Evolutionary conservation across 2,329 filamentous ascomycete species (phyloP).

Genomic region (Pseudofabraea citricarpa): DNA sequence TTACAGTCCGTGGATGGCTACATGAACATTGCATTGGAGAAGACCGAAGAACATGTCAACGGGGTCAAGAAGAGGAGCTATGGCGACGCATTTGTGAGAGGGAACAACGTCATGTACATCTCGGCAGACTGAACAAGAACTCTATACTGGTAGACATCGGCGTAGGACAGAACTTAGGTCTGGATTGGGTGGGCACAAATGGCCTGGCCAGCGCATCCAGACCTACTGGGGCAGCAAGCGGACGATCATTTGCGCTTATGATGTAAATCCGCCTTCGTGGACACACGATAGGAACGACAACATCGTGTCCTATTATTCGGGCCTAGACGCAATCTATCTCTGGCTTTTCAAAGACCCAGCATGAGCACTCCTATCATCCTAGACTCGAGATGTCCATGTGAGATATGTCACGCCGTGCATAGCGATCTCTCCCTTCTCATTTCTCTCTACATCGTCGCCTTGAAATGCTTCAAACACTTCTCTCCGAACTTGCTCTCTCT

Average conservation of each 20-base stretch:
- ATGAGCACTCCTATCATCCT: too few species aligned
- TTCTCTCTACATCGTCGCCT: slow-evolving; percentile 47
- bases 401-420: slow-evolving; percentile 61
- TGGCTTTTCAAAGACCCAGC: too few species aligned
- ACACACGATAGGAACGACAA: too few species aligned
- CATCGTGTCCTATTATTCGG: too few species aligned
- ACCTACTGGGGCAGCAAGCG: too few species aligned
- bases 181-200: slow-evolving; percentile 3
- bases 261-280: too few species aligned
- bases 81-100: slow-evolving; percentile 91
- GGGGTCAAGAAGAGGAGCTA: slow-evolving; percentile 78
- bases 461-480: slow-evolving; percentile 50
- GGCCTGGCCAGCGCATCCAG: too few species aligned
- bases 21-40: slow-evolving; percentile 99
- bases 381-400: slow-evolving; percentile 56
- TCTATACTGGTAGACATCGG: too few species aligned
- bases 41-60: slow-evolving; percentile 87
- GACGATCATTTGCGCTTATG: too few species aligned
- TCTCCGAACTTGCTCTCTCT: slow-evolving; percentile 42
- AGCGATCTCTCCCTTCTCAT: slow-evolving; percentile 57
- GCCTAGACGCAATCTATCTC: too few species aligned
- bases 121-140: slow-evolving; percentile 22
- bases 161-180: slow-evolving; percentile 7
- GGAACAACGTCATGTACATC: slow-evolving; percentile 64
- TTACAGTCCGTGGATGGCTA: slow-evolving; percentile 97